Evolutionary conservation across 331 rosid genomes (phyloP), one percentile per base, ranked within the genome.

Genomic region (Quercus phellos): DNA sequence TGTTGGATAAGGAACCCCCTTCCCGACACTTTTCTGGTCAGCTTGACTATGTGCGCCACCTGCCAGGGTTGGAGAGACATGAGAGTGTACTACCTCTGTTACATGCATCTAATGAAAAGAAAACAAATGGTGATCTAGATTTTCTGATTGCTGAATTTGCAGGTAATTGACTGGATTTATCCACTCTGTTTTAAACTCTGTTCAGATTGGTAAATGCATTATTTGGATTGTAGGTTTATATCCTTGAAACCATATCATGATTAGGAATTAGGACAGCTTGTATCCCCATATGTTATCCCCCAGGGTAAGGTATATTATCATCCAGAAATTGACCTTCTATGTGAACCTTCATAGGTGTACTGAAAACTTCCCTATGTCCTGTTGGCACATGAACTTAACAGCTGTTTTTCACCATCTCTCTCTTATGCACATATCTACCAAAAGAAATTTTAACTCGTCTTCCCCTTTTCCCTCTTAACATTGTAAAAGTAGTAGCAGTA

Each of bases 121-220:
- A 87, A 87, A 77, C 90, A 66, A 95, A 93, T 70, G 98, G 99
- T 29, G 99, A 93, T 88, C 87, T 88, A 68, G 99, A 95, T 83
- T 93, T 91, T 81, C 83, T 95, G 80, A 95, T 95, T 97, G 99
- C 98, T 38, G 99, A 95, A 78, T 93, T 95, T 76, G 94, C 99
- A 77, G 99, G 99, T 93, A 89, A 80, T 21, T 27, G 17, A 60
- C 74, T 74, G 81, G 74, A 21, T 82, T 67, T 35, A 63, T 70
- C 63, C 58, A 18, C 32, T 42, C 66, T 26, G 16, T 24, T 68
- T 58, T 55, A 42, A 38, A 50, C 56, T 68, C 32, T 21, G 64
- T 21, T 34, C 7, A n/a, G 38, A 4, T 30, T 18, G 10, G 27
- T 32, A 19, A 66, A 32, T 66, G 50, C 6, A 43, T 30, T 66